phyloP scores from a whole-genome alignment of 148 eudicot species.

The Fagopyrum esculentum region DNA sequence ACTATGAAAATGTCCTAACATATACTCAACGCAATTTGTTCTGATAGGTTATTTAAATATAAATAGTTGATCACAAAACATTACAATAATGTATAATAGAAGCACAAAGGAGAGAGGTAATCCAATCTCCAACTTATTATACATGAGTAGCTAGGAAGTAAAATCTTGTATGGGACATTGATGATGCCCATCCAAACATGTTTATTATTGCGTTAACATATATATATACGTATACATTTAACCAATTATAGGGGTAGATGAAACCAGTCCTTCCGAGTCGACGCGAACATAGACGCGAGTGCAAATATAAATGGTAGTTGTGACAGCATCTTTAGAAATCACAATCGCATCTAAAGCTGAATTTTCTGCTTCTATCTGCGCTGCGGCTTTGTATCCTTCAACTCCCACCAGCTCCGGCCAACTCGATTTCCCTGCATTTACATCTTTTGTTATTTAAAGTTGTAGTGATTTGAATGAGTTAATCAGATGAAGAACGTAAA shows the following conservation, averaged over 20 bases:
- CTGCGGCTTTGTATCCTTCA: not conserved
- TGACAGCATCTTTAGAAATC: not conserved
- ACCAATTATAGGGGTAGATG: not conserved
- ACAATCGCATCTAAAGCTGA: not conserved
- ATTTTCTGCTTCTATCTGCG: not conserved
- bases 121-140: no score
- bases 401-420: conserved; percentile 1
- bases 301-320: not conserved
- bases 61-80: not conserved
- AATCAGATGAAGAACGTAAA: no score
- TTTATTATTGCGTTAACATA: no score
- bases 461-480: no score
- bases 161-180: no score
- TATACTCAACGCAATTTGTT: not conserved
- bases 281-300: not conserved
- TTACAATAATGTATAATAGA: not conserved
- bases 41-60: not conserved
- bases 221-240: not conserved
- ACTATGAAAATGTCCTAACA: no score
- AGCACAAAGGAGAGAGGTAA: not conserved
- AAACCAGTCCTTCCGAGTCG: not conserved
- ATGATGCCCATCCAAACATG: not conserved
- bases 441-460: no score
- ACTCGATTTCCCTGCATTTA: not conserved
- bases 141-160: no score